Evolutionary conservation across 768 basidiomycete species (phyloP), one percentile per base, ranked within the genome.

Genomic region (Kwoniella pini): DNA sequence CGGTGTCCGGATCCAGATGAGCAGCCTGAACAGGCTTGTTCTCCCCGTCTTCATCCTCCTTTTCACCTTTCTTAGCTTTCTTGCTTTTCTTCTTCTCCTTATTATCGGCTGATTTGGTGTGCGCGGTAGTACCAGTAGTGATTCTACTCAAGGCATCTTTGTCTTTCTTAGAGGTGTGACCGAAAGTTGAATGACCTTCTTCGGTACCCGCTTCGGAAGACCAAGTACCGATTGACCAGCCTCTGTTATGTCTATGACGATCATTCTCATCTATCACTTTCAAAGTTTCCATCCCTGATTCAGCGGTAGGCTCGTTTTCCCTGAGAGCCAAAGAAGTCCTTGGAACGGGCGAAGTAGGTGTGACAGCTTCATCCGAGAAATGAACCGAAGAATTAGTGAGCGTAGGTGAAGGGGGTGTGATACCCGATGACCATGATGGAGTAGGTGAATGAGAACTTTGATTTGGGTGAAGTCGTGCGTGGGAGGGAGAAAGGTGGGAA

Each of bases 1-100:
- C 81, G 30, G 65, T 68, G 4, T 72, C 68, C 0, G 76, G 76
- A 58, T 79, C 76, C 51, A 75, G 51, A 60, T 74, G 74, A n/a
- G 72, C 62, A 9, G 58, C 57, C 12, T 36, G 19, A 1, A 38
- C 57, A 15, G 31, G 56, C n/a, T 39, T 49, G 22, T 56, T 33
- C 31, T 39, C 57, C 11, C 28, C 56, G 21, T 63, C 43, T 30
- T 56, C 58, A 48, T 60, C 60, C 54, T 67, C 62, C 33, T 24
- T 36, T 27, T 65, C 52, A 27, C 54, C n/a, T 50, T 46, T 51
- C 17, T 56, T 52, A 19, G n/a, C 52, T 33, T 48, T 59, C 44
- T 56, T 59, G 52, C 31, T 26, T 39, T 44, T 59, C 17, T 60
- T 60, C 44, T 40, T 56, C 31, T 48, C 48, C 15, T 51, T 51